Evolutionary conservation across 2,329 filamentous ascomycete genomes (phyloP), one percentile per base, ranked within the genome.

Genomic region (Trichothecium sympodiale): DNA sequence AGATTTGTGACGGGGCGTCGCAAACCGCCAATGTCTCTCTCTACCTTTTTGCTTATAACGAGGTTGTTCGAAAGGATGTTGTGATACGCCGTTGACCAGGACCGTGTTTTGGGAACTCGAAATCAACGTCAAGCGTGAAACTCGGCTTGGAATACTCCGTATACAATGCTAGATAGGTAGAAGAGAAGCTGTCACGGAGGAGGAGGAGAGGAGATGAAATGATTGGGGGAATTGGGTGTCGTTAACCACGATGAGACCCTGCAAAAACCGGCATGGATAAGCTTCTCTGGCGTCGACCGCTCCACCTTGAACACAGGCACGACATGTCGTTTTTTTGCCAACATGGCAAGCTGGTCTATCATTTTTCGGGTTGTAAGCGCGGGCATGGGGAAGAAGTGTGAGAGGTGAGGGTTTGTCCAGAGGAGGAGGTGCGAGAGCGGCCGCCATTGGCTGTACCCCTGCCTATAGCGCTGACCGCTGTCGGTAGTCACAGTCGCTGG

Each of bases 171-270:
- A n/a, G n/a, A n/a, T n/a, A n/a, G n/a, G n/a, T n/a, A n/a, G n/a
- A n/a, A n/a, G 28, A 33, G 9, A 14, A 30, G 16, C 6, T 27
- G 33, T 34, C 20, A 26, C 20, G 23, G 17, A 34, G 33, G 16
- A 27, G n/a, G 9, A 18, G 20, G 25, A 25, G 33, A 34, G 33
- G 8, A 17, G 33, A 9, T 9, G 9, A 9, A 15, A 16, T 13
- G 20, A 28, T 26, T 35, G 33, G 33, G 26, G 33, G 29, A 15
- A 35, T 28, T 16, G 20, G 20, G 20, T 6, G 20, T 25, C 20
- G 20, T 25, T 25, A 25, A 25, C 20, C 20, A 25, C 20, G 20
- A 25, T 10, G 20, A 25, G 20, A 25, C 20, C 20, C 20, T 25
- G 20, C 20, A 25, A 25, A 25, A 25, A 25, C 20, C 6, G 20